phyloP scores from a whole-genome alignment of 495 filamentous ascomycete species.

The Wilcoxina mikolae region DNA sequence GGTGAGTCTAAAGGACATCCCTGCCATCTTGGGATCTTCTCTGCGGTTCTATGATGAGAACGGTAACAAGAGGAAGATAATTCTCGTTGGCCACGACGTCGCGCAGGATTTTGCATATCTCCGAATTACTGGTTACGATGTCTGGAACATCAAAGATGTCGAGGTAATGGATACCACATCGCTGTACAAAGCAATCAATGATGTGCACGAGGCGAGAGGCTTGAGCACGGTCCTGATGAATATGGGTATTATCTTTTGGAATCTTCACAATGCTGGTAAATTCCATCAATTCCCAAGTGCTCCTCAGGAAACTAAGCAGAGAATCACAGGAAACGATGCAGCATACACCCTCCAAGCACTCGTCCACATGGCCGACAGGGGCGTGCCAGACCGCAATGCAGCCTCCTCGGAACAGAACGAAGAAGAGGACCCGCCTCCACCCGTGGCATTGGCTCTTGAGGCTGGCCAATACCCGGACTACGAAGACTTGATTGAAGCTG shows the following conservation, averaged over 20 bases:
- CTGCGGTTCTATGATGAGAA: conserved; percentile 19
- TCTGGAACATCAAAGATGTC: conserved; percentile 37
- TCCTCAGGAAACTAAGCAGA: conserved; percentile 19
- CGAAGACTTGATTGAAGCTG: background rate
- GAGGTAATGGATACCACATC: conserved; percentile 56
- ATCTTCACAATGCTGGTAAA: conserved; percentile 66
- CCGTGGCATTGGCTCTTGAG: background rate
- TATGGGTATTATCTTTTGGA: conserved; percentile 44
- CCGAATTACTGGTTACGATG: conserved; percentile 42
- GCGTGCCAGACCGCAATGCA: conserved; percentile 8
- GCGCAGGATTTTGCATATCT: conserved; percentile 53
- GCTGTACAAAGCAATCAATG: conserved; percentile 46
- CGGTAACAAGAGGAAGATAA: conserved; percentile 40
- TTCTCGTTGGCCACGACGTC: conserved; percentile 70
- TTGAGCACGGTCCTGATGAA: conserved; percentile 47
- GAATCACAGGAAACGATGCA: conserved; percentile 63
- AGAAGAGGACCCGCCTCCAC: background rate
- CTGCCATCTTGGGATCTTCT: conserved; percentile 33
- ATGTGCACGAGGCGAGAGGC: conserved; percentile 36
- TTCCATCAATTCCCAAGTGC: background rate
- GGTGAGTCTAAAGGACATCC: conserved; percentile 26
- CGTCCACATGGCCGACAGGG: conserved; percentile 47
- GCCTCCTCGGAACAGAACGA: background rate
- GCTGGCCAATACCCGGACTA: background rate
- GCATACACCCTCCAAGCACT: conserved; percentile 66